Conservation (phyloP, 148 eudicot genomes). For the Rhododendron ferrugineum region DNA sequence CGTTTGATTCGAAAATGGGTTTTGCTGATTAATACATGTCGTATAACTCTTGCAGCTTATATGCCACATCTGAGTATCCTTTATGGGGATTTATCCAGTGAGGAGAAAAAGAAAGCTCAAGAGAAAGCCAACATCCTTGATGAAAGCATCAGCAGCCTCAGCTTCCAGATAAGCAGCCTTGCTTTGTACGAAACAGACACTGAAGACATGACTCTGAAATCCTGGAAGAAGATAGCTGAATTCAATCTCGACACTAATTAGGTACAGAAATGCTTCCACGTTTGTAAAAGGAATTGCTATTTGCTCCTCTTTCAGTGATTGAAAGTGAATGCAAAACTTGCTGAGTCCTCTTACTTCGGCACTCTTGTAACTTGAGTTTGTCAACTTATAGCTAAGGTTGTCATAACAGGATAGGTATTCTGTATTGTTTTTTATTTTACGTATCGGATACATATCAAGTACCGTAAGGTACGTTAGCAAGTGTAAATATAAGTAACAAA, state of each 20-base stretch:
- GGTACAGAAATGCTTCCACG: not conserved
- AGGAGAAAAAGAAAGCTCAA: constrained; percentile 76
- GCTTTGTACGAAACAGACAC: constrained; percentile 79
- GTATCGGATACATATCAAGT: too few relatives aligned
- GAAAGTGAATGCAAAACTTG: not conserved
- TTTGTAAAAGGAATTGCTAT: not conserved
- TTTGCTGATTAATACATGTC: not conserved
- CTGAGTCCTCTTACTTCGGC: too few relatives aligned
- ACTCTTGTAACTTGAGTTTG: too few relatives aligned
- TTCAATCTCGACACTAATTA: constrained; percentile 36
- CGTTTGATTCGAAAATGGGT: not conserved
- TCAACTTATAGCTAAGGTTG: too few relatives aligned
- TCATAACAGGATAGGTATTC: too few relatives aligned
- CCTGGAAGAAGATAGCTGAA: constrained; percentile 80
- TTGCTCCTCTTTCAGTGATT: not conserved
- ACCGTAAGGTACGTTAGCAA: too few relatives aligned
- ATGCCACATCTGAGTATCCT: constrained; percentile 98
- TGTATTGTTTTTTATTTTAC: too few relatives aligned
- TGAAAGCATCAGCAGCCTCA: constrained; percentile 50
- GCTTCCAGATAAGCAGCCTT: constrained; percentile 58
- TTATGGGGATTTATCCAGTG: constrained; percentile 71
- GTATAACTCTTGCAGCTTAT: constrained; percentile 53
- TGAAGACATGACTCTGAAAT: constrained; percentile 73
- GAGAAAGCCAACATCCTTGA: constrained; percentile 68
- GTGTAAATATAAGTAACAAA: too few relatives aligned